These are phyloP conservation scores for Pseudevernia furfuracea DNA, from an alignment of 495 filamentous ascomycete species.

Conservation along the genomic window DNA sequence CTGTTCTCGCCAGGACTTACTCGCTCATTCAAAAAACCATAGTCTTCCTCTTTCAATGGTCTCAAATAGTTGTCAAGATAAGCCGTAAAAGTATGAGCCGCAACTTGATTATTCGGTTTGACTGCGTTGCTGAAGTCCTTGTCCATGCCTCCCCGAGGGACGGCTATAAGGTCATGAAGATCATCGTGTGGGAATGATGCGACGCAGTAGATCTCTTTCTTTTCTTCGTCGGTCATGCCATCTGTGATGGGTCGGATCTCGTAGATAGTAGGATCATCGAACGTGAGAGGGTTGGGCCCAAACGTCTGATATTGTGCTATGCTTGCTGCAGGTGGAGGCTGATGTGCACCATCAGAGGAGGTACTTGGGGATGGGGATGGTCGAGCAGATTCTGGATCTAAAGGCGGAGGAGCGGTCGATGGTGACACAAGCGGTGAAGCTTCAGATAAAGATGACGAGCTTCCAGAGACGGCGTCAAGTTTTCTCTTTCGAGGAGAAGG, in stretches of 20 bases:
- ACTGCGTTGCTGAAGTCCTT: conserved; percentile 82
- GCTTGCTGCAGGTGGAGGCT: conserved; percentile 68
- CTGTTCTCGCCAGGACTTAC: conserved; percentile 30
- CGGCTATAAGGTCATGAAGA: conserved; percentile 75
- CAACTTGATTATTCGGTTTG: conserved; percentile 90
- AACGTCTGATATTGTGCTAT: conserved; percentile 74
- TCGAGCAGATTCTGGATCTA: conserved; percentile 44
- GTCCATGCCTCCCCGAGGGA: conserved; percentile 54
- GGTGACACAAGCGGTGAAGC: conserved; percentile 48
- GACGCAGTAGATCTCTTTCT: conserved; percentile 79
- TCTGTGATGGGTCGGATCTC: conserved; percentile 69
- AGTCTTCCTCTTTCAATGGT: conserved; percentile 85
- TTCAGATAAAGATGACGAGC: conserved; percentile 54
- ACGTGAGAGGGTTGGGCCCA: conserved; percentile 83
- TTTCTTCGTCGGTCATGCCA: conserved; percentile 72
- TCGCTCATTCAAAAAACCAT: conserved; percentile 84
- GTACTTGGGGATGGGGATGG: conserved; percentile 50
- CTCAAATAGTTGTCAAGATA: conserved; percentile 90
- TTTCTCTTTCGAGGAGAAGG: conserved; percentile 34
- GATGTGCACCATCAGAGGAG: conserved; percentile 57
- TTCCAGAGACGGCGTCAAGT: conserved; percentile 50
- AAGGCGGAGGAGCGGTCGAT: conserved; percentile 33
- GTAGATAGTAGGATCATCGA: conserved; percentile 89
- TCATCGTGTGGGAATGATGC: conserved; percentile 72
- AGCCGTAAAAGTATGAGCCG: conserved; percentile 75